phyloP scores from a whole-genome alignment of 331 rosid genomes.

The Spiraea crenata region DNA sequence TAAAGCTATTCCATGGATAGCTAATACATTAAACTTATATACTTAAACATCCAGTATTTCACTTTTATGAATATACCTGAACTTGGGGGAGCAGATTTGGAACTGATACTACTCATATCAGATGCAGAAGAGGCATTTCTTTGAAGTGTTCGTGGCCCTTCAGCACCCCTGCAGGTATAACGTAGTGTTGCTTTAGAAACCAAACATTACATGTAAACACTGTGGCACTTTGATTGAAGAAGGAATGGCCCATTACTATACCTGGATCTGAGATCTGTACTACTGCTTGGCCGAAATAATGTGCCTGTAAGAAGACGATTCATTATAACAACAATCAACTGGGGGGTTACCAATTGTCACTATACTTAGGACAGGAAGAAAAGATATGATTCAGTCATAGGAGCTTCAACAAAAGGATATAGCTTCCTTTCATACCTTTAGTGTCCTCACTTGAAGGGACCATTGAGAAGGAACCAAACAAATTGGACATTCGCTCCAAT shows the following conservation, averaged over 20 bases:
- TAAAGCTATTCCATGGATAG: constrained; percentile 18
- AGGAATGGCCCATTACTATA: constrained; percentile 5
- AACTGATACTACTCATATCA: constrained; percentile 57
- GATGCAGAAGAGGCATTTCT: constrained; percentile 66
- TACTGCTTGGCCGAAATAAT: constrained; percentile 38
- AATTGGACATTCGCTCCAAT: constrained; percentile 56
- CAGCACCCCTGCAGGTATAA: constrained; percentile 27
- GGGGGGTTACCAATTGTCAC: not conserved
- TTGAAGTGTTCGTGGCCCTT: constrained; percentile 40
- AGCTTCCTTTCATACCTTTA: constrained; percentile 49
- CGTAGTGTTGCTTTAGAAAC: not conserved
- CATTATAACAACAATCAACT: constrained; percentile 12
- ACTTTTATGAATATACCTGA: constrained; percentile 39
- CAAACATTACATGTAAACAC: not conserved
- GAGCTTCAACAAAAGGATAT: constrained; percentile 8
- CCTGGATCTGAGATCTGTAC: constrained; percentile 47
- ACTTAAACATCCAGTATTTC: not conserved
- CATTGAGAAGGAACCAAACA: constrained; percentile 62
- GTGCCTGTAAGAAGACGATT: constrained; percentile 38
- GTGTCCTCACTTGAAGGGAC: constrained; percentile 54
- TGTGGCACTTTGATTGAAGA: not conserved
- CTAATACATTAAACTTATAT: not conserved
- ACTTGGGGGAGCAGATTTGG: constrained; percentile 39
- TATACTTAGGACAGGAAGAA: not conserved
- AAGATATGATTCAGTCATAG: not conserved